Evolutionary conservation across 805 yeast genomes (phyloP), one percentile per base, ranked within the genome.

Genomic region (Wickerhamomyces pijperi): DNA sequence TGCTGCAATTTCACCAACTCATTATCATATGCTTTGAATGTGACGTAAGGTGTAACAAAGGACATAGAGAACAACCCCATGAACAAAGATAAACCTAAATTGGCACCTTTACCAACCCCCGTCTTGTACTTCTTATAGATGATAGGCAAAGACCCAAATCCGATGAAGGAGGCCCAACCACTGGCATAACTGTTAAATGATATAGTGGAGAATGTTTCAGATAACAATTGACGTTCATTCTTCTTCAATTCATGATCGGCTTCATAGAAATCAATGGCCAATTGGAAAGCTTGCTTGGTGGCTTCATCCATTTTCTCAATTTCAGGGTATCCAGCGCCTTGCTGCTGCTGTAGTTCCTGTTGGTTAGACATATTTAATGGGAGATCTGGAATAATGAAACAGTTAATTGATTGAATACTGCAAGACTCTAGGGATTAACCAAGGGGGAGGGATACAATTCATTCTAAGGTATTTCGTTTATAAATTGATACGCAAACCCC

Each of bases 241-340:
- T 58, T 43, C 17, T 60, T 61, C 33, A 75, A 50, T 5, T 45
- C 51, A 29, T 64, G 67, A 44, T 75, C 82, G 31, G 60, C 61
- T 32, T 72, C 70, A 44, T 73, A 70, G 49, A 75, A 72, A 21
- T 60, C 55, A 39, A 67, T 54, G 3, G 76, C 75, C n/a, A 54
- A 48, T 13, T 60, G 45, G 42, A 63, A 64, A 2, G 72, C 71
- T 36, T 59, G 60, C 34, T 60, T 44, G 12, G 14, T 25, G 14
- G 29, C 29, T 13, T 25, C 29, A 25, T 25, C 25, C 25, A 21
- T 21, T 21, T 21, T 6, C n/a, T n/a, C n/a, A n/a, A n/a, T n/a
- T n/a, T n/a, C n/a, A n/a, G n/a, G n/a, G n/a, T n/a, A n/a, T n/a
- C n/a, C n/a, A n/a, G n/a, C n/a, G n/a, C n/a, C n/a, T n/a, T n/a